Evolutionary conservation across 805 yeast genomes (phyloP), one percentile per base, ranked within the genome.

Genomic region (Candida qinlingensis): DNA sequence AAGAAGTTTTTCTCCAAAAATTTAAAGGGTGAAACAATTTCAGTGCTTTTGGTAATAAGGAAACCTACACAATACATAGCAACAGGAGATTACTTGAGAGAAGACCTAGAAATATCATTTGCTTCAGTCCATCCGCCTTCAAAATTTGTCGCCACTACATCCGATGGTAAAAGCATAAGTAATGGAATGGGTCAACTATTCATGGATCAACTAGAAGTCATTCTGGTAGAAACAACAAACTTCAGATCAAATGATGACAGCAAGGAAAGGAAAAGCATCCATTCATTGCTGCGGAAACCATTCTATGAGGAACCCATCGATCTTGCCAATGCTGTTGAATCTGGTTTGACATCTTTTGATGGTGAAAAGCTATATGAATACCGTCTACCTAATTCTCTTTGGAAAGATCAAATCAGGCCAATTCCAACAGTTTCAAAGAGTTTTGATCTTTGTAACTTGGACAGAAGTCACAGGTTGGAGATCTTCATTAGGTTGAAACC

Each of bases 391-490:
- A 37, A 36, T 5, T 28, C 33, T 8, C 10, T 36, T 8, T 36
- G 38, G 44, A n/a, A 7, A 12, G n/a, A 39, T 26, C 6, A 13
- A 6, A 35, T 42, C 12, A n/a, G 7, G 40, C 5, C 40, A 7
- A 11, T 42, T 7, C 45, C 45, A 8, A 8, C 11, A 12, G 39
- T 26, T 7, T 13, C 13, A 6, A 42, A 36, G n/a, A 35, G 40
- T 11, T 26, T 42, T 28, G 31, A 34, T n/a, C 33, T 42, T 7
- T 42, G 45, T 28, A 42, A 26, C 28, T 29, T 42, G 35, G 45
- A 42, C 34, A 35, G 40, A 29, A 25, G 13, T 27, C 37, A 42
- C 31, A 7, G 34, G 26, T 31, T 42, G 27, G 45, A 29, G 8
- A 37, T 42, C 8, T 36, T 10, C 30, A 26, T 38, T 26, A 38